These are phyloP conservation scores for Litsea cubeba DNA, from an alignment of 164 flowering plant species.

Conservation along the genomic window DNA sequence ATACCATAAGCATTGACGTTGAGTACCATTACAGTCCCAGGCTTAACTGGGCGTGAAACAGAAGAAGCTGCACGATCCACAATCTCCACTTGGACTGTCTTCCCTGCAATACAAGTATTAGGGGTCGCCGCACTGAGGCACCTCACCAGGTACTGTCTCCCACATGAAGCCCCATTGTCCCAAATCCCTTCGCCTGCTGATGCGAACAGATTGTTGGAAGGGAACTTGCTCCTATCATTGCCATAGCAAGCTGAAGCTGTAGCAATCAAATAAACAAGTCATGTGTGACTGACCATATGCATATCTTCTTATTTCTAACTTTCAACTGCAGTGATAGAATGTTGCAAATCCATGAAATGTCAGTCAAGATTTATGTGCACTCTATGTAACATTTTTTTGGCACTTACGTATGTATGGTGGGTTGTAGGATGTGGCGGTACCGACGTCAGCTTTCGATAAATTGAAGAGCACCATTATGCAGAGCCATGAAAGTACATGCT, in stretches of 20 bases:
- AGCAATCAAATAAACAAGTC: background rate
- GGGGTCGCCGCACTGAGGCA: slow-evolving; percentile 40
- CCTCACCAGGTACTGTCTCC: slow-evolving; percentile 49
- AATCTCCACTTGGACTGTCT: slow-evolving; percentile 39
- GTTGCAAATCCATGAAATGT: background rate
- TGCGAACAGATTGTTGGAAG: slow-evolving; percentile 48
- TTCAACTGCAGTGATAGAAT: too few species aligned
- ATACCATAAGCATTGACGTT: slow-evolving; percentile 32
- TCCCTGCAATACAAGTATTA: slow-evolving; percentile 26
- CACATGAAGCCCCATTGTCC: slow-evolving; percentile 73
- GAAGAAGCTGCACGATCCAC: slow-evolving; percentile 33
- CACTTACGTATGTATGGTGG: slow-evolving; percentile 57
- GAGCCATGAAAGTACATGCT: slow-evolving; percentile 8
- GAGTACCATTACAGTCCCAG: slow-evolving; percentile 40
- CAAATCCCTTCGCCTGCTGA: slow-evolving; percentile 66
- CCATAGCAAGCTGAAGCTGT: slow-evolving; percentile 37
- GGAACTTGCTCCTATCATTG: slow-evolving; percentile 36
- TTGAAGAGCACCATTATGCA: slow-evolving; percentile 10
- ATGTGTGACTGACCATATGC: background rate
- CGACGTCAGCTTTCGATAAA: slow-evolving; percentile 37
- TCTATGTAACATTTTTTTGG: background rate
- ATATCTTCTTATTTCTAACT: too few species aligned
- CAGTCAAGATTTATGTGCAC: too few species aligned
- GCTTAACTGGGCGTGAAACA: slow-evolving; percentile 17
- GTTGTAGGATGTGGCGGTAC: slow-evolving; percentile 40